Percentiles rank a stretch among this genome's conserved stretches.
These are phyloP conservation scores for Hypoxylon sp. DNA, from an alignment of 2,329 filamentous ascomycete species.

Conservation along the genomic window DNA sequence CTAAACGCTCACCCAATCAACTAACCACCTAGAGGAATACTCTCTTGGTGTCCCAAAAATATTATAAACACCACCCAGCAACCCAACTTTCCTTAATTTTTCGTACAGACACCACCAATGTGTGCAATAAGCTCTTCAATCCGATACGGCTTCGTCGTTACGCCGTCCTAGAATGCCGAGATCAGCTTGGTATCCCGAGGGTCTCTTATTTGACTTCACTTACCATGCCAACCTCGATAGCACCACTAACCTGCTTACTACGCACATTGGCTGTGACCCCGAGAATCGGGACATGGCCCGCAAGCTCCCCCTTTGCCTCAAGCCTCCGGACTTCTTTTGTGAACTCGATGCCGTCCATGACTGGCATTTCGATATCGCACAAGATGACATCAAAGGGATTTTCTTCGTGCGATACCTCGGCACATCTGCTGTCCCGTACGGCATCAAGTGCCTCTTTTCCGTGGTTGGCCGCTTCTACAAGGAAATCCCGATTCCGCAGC, in stretches of 20 bases:
- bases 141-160: conserved; percentile 51
- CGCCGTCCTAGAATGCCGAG: conserved; percentile 45
- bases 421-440: conserved; percentile 13
- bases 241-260: conserved; percentile 48
- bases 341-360: conserved; percentile 51
- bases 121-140: conserved; percentile 51
- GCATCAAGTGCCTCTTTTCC: conserved; percentile 68
- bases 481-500: conserved; percentile 65
- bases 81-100: background rate
- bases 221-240: conserved; percentile 51
- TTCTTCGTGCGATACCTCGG: background rate
- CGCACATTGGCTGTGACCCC: conserved; percentile 52
- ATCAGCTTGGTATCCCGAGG: conserved; percentile 15
- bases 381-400: conserved; percentile 47
- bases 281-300: conserved; percentile 48
- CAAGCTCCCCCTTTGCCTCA: conserved; percentile 39
- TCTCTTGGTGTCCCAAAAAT: too few relatives aligned
- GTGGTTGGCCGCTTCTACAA: conserved; percentile 69
- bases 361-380: conserved; percentile 52
- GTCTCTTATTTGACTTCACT: conserved; percentile 1
- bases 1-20: too few relatives aligned
- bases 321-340: conserved; percentile 45
- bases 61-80: background rate
- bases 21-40: too few relatives aligned
- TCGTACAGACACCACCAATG: conserved; percentile 45